phyloP scores from a whole-genome alignment of 1,284 basidiomycete species.

The Cyathus olla region DNA sequence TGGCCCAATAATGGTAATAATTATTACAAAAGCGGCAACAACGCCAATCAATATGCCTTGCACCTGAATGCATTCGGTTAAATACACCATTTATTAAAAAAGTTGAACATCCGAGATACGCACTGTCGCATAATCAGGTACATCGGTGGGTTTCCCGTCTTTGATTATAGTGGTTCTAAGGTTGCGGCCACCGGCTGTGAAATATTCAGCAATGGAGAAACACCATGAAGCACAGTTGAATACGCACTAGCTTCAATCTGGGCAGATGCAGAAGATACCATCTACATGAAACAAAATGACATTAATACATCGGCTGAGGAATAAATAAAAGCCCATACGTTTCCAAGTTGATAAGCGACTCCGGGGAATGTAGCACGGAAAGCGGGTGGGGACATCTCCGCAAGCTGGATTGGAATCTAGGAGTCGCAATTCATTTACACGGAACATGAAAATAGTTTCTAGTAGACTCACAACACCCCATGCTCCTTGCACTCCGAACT shows the following conservation, averaged over 20 bases:
- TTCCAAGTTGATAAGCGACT: slow-evolving; percentile 90
- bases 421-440: neutral
- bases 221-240: neutral
- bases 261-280: slow-evolving; percentile 89
- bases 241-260: slow-evolving; percentile 89
- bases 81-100: neutral
- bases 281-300: slow-evolving; percentile 56
- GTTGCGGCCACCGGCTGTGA: slow-evolving; percentile 69
- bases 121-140: slow-evolving; percentile 88
- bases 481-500: slow-evolving; percentile 88
- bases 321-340: slow-evolving; percentile 46
- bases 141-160: slow-evolving; percentile 55
- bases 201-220: slow-evolving; percentile 12
- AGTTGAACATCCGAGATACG: slow-evolving; percentile 1
- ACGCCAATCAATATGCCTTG: slow-evolving; percentile 91
- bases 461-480: slow-evolving; percentile 77
- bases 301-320: slow-evolving; percentile 2
- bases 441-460: neutral
- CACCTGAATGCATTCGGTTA: slow-evolving; percentile 41
- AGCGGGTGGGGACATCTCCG: slow-evolving; percentile 91
- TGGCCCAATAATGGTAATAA: slow-evolving; percentile 78
- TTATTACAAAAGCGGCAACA: slow-evolving; percentile 73
- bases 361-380: slow-evolving; percentile 96
- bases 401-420: slow-evolving; percentile 87
- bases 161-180: slow-evolving; percentile 63